Conservation (phyloP, 2,329 filamentous ascomycete genomes). For the Fusarium torulosum region DNA sequence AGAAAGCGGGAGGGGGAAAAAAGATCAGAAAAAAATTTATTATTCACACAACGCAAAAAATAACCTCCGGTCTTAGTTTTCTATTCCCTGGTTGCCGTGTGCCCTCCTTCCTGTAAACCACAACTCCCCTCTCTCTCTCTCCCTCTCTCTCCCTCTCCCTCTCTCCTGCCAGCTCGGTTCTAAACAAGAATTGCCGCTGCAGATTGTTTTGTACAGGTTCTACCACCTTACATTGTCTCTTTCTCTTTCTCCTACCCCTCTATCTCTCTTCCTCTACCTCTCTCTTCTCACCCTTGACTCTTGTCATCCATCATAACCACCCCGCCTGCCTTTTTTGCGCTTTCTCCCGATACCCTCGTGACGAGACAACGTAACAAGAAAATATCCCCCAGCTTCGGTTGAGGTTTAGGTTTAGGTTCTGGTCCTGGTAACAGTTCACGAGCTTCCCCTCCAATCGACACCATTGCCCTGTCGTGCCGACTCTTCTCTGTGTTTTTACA, state of each 20-base stretch:
- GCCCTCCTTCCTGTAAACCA: slow-evolving; percentile 48
- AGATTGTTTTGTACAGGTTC: slow-evolving; percentile 27
- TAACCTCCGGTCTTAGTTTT: slow-evolving; percentile 51
- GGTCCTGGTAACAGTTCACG: slow-evolving; percentile 2
- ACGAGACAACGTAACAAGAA: slow-evolving; percentile 27
- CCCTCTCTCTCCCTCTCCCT: slow-evolving; percentile 19
- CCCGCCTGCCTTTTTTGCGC: slow-evolving; percentile 26
- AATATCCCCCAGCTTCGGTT: slow-evolving; percentile 13
- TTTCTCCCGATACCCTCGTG: slow-evolving; percentile 31
- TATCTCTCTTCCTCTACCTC: slow-evolving; percentile 21
- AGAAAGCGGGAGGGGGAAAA: slow-evolving; percentile 46
- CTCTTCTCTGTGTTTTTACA: slow-evolving; percentile 16
- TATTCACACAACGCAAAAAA: slow-evolving; percentile 58
- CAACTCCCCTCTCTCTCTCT: slow-evolving; percentile 24
- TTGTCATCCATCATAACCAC: slow-evolving; percentile 24
- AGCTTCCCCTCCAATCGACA: slow-evolving; percentile 29
- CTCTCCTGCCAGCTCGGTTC: slow-evolving; percentile 48
- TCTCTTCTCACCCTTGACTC: slow-evolving; percentile 16
- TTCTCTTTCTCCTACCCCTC: slow-evolving; percentile 1
- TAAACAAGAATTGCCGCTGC: slow-evolving; percentile 47
- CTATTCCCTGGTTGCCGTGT: slow-evolving; percentile 44
- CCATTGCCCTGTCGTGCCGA: slow-evolving; percentile 23
- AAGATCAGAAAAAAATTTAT: slow-evolving; percentile 57
- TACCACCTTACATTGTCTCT: not conserved
- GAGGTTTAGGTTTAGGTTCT: slow-evolving; percentile 22